These are phyloP conservation scores for Moricandia arvensis DNA, from an alignment of 345 rosid genomes.

Conservation along the genomic window DNA sequence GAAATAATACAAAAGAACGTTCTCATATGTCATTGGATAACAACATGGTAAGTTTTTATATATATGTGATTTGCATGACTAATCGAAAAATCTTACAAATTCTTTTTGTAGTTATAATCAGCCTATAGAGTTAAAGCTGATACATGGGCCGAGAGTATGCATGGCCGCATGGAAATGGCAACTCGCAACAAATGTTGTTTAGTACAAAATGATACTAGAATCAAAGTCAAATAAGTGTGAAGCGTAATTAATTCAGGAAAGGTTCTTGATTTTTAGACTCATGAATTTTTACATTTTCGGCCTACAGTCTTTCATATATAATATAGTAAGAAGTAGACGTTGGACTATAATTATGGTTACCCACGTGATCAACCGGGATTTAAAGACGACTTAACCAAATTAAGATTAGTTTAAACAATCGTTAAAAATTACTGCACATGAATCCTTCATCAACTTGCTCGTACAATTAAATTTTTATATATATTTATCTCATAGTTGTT, in stretches of 20 bases:
- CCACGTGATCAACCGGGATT: constrained; percentile 5
- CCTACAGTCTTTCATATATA: not conserved
- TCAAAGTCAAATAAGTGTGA: not conserved
- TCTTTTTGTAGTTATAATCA: not conserved
- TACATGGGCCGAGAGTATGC: not conserved
- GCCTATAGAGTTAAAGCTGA: not conserved
- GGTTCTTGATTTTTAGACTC: not conserved
- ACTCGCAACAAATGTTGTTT: not conserved
- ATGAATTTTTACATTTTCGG: not conserved
- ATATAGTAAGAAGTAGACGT: not conserved
- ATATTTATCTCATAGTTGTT: not conserved
- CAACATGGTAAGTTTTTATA: not conserved
- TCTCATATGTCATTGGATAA: not conserved
- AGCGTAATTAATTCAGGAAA: not conserved
- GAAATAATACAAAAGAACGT: not conserved
- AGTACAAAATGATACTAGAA: not conserved
- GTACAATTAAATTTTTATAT: not conserved
- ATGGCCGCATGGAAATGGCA: not conserved
- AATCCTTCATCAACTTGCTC: not conserved
- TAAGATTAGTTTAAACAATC: not conserved
- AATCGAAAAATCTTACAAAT: not conserved
- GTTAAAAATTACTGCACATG: not conserved
- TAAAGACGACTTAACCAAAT: not conserved
- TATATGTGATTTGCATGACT: too few relatives aligned
- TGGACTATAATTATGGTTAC: not conserved